Percentiles rank a stretch among this genome's conserved stretches.
Evolutionary conservation across 192 early-diverging fungal species (phyloP).

Genomic region (Coemansia asiatica): DNA sequence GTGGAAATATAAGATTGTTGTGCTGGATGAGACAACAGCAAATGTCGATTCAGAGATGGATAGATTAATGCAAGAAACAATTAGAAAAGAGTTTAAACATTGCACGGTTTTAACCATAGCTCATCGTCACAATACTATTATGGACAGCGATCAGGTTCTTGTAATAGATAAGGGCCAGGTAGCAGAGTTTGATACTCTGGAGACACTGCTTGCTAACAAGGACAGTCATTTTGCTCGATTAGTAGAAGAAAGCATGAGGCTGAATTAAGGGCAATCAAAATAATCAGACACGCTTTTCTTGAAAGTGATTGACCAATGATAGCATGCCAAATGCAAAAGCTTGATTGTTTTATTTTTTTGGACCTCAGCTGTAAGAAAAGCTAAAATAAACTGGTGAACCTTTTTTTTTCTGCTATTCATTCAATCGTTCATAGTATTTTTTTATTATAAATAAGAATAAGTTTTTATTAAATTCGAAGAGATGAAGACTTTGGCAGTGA

Average conservation of each 20-base stretch:
- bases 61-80: background rate
- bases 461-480: background rate
- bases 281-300: too few species aligned
- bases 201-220: background rate
- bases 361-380: background rate
- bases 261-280: background rate
- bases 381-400: too few species aligned
- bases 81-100: conserved; percentile 5
- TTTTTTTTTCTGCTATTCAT: too few species aligned
- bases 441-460: background rate
- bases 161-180: conserved; percentile 2
- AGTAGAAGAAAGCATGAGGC: conserved; percentile 4
- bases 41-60: background rate
- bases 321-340: too few species aligned
- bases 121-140: background rate
- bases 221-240: background rate
- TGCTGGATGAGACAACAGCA: background rate
- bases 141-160: conserved; percentile 3
- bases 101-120: too few species aligned
- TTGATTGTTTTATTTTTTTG: background rate
- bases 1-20: background rate
- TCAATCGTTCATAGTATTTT: background rate
- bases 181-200: background rate
- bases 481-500: conserved; percentile 2
- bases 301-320: too few species aligned